Conservation (phyloP, 208 protist species). For the Wallacemonas sp. region DNA sequence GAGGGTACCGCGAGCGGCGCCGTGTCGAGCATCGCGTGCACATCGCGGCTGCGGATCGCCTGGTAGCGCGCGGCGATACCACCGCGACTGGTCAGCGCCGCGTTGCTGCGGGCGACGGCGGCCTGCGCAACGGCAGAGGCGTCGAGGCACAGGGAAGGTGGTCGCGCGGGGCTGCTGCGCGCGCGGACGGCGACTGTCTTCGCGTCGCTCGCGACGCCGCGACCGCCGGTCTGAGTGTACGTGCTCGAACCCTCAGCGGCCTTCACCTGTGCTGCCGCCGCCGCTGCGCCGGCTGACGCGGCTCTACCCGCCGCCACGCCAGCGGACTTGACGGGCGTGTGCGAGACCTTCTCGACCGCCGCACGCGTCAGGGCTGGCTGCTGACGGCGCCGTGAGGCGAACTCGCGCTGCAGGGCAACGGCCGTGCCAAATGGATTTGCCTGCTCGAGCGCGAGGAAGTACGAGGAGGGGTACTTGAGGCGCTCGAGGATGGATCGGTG, state of each 20-base stretch:
- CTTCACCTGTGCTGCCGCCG: neutral
- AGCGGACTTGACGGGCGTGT: neutral
- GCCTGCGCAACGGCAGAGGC: neutral
- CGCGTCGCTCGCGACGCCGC: no score
- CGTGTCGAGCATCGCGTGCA: neutral
- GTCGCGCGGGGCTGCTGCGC: neutral
- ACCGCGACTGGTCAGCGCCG: conserved; percentile 17
- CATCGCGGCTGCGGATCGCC: neutral
- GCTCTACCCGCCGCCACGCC: neutral
- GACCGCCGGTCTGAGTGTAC: no score
- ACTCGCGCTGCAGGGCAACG: conserved; percentile 10
- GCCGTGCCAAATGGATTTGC: conserved; percentile 15
- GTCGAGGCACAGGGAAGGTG: neutral
- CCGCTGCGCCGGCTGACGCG: neutral
- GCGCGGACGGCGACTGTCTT: neutral
- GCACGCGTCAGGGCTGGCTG: neutral
- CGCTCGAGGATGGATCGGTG: conserved; percentile 20
- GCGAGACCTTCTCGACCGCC: neutral
- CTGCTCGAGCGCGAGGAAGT: conserved; percentile 29
- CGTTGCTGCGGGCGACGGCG: conserved; percentile 4
- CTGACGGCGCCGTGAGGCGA: conserved; percentile 15
- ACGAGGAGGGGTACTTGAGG: conserved; percentile 27
- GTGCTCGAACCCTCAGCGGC: no score
- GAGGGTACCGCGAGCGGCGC: neutral
- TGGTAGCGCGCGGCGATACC: conserved; percentile 14